Evolutionary conservation across 768 basidiomycete species (phyloP).

Genomic region (Mrakia hoshinonis): DNA sequence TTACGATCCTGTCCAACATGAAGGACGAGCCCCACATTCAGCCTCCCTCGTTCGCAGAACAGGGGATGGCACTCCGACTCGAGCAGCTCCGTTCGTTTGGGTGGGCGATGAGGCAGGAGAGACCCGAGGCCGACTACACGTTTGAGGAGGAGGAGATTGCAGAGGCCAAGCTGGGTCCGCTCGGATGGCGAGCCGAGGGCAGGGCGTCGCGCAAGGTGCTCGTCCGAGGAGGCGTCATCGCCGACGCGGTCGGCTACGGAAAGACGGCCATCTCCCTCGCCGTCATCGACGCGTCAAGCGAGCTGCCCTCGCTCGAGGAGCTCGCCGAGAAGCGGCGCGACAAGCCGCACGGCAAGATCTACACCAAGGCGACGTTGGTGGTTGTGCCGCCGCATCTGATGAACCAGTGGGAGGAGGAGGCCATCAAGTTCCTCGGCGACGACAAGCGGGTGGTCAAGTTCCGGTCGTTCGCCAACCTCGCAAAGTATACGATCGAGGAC

Average conservation of each 20-base stretch:
- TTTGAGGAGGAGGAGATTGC: slow-evolving; percentile 92
- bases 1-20: slow-evolving; percentile 63
- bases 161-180: slow-evolving; percentile 71
- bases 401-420: slow-evolving; percentile 81
- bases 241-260: slow-evolving; percentile 93
- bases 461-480: slow-evolving; percentile 60
- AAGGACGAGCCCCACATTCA: slow-evolving; percentile 60
- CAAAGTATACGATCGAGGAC: slow-evolving; percentile 60
- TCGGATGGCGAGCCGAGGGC: slow-evolving; percentile 93
- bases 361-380: slow-evolving; percentile 69
- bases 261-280: slow-evolving; percentile 93
- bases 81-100: slow-evolving; percentile 83
- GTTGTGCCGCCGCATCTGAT: slow-evolving; percentile 85
- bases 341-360: slow-evolving; percentile 43
- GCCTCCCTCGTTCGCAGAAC: slow-evolving; percentile 72
- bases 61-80: slow-evolving; percentile 55
- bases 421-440: slow-evolving; percentile 63
- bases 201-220: slow-evolving; percentile 67
- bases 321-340: no score
- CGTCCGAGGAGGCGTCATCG: slow-evolving; percentile 80
- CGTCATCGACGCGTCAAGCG: slow-evolving; percentile 61
- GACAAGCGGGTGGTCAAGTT: slow-evolving; percentile 60
- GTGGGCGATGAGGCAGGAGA: slow-evolving; percentile 86
- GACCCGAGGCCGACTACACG: slow-evolving; percentile 49
- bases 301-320: slow-evolving; percentile 33